Percentiles rank a stretch among this genome's conserved stretches.
Conservation (phyloP, 2,329 filamentous ascomycete species). For the Penicillium sp. region DNA sequence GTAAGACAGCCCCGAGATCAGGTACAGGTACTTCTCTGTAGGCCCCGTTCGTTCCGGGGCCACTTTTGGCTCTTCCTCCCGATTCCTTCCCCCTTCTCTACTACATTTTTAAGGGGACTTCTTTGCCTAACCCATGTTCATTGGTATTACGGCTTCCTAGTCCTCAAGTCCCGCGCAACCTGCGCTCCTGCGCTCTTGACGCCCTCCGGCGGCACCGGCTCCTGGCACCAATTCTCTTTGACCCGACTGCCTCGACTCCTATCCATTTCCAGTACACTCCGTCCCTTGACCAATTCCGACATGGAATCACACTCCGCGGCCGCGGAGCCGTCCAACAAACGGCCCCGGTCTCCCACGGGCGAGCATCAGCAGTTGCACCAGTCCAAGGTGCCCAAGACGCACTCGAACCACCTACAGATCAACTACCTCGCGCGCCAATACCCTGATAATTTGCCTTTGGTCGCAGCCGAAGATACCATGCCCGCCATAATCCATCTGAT, state of each 20-base stretch:
- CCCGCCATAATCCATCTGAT: constrained; percentile 68
- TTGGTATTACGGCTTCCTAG: constrained; percentile 2
- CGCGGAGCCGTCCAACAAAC: constrained; percentile 41
- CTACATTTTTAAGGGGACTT: not conserved
- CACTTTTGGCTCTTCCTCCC: not conserved
- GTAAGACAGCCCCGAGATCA: not conserved
- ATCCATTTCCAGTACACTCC: not conserved
- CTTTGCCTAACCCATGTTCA: constrained; percentile 4
- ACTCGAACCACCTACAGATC: constrained; percentile 59
- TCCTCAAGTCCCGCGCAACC: constrained; percentile 7
- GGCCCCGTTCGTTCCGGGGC: not conserved
- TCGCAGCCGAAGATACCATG: constrained; percentile 65
- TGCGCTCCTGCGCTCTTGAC: constrained; percentile 1
- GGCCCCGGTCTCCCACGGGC: constrained; percentile 44
- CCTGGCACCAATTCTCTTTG: not conserved
- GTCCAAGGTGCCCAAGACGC: constrained; percentile 53
- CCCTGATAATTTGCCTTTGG: constrained; percentile 57
- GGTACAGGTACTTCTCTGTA: not conserved
- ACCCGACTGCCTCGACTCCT: not conserved
- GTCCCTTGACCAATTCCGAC: constrained; percentile 1
- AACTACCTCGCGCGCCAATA: constrained; percentile 64
- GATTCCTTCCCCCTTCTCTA: constrained; percentile 1
- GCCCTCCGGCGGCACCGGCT: not conserved
- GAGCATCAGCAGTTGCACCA: constrained; percentile 37
- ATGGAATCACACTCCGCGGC: constrained; percentile 37